Conservation (phyloP, 306 rosid species). For the Ochetophila trinervis region DNA sequence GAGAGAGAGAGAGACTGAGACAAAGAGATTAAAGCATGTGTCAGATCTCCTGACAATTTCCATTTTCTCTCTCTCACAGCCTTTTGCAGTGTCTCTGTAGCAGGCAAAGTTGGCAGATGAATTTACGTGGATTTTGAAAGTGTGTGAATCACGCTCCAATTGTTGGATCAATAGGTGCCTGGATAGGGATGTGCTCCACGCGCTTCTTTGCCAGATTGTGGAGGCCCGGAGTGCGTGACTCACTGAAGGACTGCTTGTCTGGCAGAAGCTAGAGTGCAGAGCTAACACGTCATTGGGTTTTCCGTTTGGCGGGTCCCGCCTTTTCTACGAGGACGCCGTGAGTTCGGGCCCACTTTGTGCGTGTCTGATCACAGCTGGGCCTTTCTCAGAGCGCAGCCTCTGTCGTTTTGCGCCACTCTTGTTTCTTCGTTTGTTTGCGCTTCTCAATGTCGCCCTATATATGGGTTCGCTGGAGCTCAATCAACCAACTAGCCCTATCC, state of each 20-base stretch:
- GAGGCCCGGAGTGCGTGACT: neutral
- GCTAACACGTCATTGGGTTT: neutral
- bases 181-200: conserved; percentile 16
- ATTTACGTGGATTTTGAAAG: neutral
- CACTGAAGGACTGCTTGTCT: neutral
- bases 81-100: neutral
- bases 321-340: too few species aligned
- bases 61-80: conserved; percentile 25
- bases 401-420: too few species aligned
- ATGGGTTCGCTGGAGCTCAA: too few species aligned
- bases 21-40: conserved; percentile 33
- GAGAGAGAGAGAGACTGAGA: neutral
- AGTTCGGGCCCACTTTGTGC: too few species aligned
- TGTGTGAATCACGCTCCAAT: conserved; percentile 9
- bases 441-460: too few species aligned
- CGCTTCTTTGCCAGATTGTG: neutral
- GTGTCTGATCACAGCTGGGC: too few species aligned
- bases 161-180: neutral
- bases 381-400: too few species aligned
- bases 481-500: too few species aligned
- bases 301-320: conserved; percentile 7
- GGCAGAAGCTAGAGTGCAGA: neutral
- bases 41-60: conserved; percentile 47
- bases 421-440: too few species aligned
- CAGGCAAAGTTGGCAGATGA: neutral